Conservation (phyloP, 225 moss, liverwort and hornwort species). For the Polytrichum commune region DNA sequence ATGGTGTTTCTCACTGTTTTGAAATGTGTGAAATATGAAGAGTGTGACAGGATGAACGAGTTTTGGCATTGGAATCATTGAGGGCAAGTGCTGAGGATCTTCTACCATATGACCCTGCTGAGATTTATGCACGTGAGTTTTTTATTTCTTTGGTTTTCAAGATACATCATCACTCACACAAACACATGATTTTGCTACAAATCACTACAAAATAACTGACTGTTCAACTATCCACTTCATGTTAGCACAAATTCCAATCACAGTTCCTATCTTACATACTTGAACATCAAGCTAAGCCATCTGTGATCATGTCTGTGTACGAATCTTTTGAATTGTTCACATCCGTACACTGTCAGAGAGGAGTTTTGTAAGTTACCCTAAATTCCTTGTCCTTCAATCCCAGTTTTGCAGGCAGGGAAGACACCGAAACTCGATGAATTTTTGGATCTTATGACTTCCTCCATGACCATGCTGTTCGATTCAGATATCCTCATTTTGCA, state of each 20-base stretch:
- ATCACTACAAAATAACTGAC: background rate
- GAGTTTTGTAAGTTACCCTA: too few relatives aligned
- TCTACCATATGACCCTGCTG: constrained; percentile 62
- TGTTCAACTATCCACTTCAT: too few relatives aligned
- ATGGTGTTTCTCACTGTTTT: too few relatives aligned
- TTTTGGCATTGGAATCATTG: constrained; percentile 60
- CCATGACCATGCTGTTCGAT: constrained; percentile 53
- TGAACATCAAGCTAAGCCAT: too few relatives aligned
- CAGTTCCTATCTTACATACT: too few relatives aligned
- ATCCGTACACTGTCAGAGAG: too few relatives aligned
- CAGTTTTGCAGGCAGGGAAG: constrained; percentile 62
- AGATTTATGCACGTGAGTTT: constrained; percentile 51
- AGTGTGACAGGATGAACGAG: constrained; percentile 46
- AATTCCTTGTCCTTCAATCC: too few relatives aligned
- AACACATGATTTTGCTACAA: background rate
- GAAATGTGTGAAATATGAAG: too few relatives aligned
- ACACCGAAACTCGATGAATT: constrained; percentile 73
- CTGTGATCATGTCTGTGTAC: too few relatives aligned
- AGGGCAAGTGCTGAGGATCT: constrained; percentile 73
- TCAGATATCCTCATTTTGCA: constrained; percentile 66
- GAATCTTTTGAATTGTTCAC: background rate
- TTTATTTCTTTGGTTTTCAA: background rate
- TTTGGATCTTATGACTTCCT: constrained; percentile 51
- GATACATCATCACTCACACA: background rate
- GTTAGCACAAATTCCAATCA: too few relatives aligned